phyloP scores from a whole-genome alignment of 306 rosid genomes.

The Clitoria ternatea region DNA sequence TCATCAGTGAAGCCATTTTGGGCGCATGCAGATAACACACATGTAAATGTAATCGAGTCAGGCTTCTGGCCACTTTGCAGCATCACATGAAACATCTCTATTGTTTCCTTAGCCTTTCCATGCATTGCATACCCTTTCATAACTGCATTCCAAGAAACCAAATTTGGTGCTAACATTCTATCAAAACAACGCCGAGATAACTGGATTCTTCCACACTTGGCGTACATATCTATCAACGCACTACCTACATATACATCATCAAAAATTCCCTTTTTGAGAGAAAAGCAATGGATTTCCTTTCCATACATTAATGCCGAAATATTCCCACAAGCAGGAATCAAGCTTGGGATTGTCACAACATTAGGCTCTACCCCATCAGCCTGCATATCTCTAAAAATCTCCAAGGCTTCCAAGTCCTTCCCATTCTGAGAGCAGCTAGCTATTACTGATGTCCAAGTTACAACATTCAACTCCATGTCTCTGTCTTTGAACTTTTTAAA shows the following conservation, averaged over 20 bases:
- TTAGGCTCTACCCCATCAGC: constrained; percentile 63
- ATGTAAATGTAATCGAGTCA: constrained; percentile 53
- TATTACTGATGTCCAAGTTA: constrained; percentile 77
- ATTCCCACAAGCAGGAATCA: constrained; percentile 88
- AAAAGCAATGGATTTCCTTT: constrained; percentile 68
- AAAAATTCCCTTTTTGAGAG: constrained; percentile 51
- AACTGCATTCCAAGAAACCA: constrained; percentile 62
- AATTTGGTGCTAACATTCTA: constrained; percentile 42
- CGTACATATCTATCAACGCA: constrained; percentile 68
- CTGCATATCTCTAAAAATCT: constrained; percentile 77
- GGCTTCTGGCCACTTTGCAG: constrained; percentile 53
- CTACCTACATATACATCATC: constrained; percentile 65
- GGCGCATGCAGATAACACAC: constrained; percentile 59
- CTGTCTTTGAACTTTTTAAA: constrained; percentile 40
- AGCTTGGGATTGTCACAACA: constrained; percentile 71
- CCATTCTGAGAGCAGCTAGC: constrained; percentile 74
- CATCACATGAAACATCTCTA: constrained; percentile 54
- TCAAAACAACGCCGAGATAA: constrained; percentile 60
- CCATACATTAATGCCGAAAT: constrained; percentile 66
- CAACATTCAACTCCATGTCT: constrained; percentile 53
- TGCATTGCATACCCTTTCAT: constrained; percentile 74
- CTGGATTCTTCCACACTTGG: constrained; percentile 64
- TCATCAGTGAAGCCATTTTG: constrained; percentile 70
- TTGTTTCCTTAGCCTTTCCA: constrained; percentile 64
- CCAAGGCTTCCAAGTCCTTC: constrained; percentile 67